phyloP scores from a whole-genome alignment of 176 grass and related monocot genomes.

The Cocos nucifera region DNA sequence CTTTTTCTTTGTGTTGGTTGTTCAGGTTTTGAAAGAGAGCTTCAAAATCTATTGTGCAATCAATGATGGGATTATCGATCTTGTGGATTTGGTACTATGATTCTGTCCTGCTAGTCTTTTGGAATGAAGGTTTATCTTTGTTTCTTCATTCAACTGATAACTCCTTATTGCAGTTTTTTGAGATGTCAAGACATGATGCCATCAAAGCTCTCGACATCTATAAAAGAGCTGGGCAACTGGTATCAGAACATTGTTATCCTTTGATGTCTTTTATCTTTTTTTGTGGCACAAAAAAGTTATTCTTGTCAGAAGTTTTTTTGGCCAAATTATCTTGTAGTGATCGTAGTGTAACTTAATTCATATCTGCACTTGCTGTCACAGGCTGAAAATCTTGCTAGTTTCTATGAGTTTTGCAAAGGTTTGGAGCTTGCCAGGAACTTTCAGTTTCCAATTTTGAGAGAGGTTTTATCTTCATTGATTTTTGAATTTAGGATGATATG shows the following conservation, averaged over 20 bases:
- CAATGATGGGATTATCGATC: conserved; percentile 82
- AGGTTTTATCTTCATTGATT: conserved; percentile 27
- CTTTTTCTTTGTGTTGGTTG: background rate
- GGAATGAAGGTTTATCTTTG: background rate
- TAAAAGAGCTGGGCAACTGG: conserved; percentile 59
- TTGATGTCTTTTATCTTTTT: background rate
- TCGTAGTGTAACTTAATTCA: background rate
- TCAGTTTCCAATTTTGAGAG: conserved; percentile 76
- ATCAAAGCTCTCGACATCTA: conserved; percentile 70
- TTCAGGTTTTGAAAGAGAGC: conserved; percentile 79
- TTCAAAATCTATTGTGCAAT: conserved; percentile 88
- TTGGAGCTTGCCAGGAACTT: conserved; percentile 68
- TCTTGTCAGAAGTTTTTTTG: conserved; percentile 3
- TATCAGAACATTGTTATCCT: conserved; percentile 3
- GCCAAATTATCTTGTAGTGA: background rate
- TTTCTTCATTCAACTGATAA: background rate
- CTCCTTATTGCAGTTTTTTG: conserved; percentile 50
- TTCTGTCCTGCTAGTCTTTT: background rate
- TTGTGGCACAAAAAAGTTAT: background rate
- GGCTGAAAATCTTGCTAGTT: conserved; percentile 63
- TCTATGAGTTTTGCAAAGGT: conserved; percentile 66
- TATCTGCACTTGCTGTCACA: conserved; percentile 24
- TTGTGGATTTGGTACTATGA: conserved; percentile 56
- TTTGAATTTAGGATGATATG: background rate
- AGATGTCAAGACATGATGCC: conserved; percentile 76